Conservation (phyloP, 2,329 filamentous ascomycete species). For the Fusarium chaquense region DNA sequence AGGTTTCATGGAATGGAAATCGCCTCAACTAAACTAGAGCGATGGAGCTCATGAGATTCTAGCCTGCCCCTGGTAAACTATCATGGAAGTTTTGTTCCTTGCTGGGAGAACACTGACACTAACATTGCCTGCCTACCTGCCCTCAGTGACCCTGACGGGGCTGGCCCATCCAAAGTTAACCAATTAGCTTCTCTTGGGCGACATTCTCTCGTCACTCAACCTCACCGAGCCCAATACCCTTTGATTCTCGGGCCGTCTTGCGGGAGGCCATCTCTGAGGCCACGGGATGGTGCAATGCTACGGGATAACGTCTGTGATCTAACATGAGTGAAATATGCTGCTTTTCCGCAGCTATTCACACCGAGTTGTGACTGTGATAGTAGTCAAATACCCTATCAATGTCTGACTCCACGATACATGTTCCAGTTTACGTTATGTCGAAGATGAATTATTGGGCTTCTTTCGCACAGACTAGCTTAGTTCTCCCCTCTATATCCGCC, state of each 20-base stretch:
- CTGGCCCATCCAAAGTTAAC: neutral
- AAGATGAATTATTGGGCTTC: neutral
- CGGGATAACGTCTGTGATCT: neutral
- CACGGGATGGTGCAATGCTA: neutral
- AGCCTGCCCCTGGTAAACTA: neutral
- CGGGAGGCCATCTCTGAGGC: neutral
- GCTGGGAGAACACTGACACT: too few species aligned
- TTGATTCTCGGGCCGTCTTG: neutral
- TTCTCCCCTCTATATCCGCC: slow-evolving; percentile 3
- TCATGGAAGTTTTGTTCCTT: neutral
- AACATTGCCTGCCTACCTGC: too few species aligned
- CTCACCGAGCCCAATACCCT: neutral
- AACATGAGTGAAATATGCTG: neutral
- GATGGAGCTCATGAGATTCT: neutral
- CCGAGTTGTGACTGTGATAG: neutral
- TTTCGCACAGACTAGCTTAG: neutral
- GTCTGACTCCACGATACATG: neutral
- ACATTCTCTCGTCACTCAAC: neutral
- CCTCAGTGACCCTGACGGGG: neutral
- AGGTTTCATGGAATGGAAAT: neutral
- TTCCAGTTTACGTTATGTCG: neutral
- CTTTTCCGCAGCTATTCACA: neutral
- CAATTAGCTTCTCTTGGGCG: neutral
- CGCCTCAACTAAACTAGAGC: neutral
- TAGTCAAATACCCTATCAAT: neutral